Evolutionary conservation across 768 basidiomycete genomes (phyloP).

Genomic region (Russula earlei): DNA sequence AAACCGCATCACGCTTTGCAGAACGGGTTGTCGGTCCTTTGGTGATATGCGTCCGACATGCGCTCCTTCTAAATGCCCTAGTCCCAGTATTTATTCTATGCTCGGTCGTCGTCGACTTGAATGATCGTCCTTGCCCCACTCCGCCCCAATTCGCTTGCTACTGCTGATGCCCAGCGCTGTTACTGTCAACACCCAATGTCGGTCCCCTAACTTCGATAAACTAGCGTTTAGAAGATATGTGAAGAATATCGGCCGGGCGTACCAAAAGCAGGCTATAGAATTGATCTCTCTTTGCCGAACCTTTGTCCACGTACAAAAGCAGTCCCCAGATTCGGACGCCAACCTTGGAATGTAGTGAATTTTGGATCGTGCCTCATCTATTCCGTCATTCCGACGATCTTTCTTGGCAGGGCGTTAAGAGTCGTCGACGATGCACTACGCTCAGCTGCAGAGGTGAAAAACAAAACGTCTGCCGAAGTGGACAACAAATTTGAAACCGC

Average conservation of each 20-base stretch:
- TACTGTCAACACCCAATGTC: neutral
- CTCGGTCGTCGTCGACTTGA: too few relatives aligned
- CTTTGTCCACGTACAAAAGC: neutral
- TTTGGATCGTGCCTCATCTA: too few relatives aligned
- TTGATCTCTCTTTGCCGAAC: neutral
- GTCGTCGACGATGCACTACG: neutral
- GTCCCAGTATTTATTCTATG: neutral
- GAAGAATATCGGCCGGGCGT: slow-evolving; percentile 3
- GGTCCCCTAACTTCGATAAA: neutral
- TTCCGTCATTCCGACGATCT: too few relatives aligned
- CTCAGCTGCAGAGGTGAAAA: neutral
- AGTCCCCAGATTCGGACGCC: neutral
- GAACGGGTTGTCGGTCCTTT: too few relatives aligned
- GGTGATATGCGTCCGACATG: too few relatives aligned
- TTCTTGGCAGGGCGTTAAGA: neutral
- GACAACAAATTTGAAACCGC: neutral
- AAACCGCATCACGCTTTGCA: too few relatives aligned
- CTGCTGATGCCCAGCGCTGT: neutral
- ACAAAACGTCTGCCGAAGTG: neutral
- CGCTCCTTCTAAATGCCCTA: neutral
- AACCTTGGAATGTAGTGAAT: neutral
- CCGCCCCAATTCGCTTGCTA: neutral
- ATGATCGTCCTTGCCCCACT: too few relatives aligned
- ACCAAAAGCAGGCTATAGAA: neutral
- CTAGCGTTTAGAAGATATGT: slow-evolving; percentile 5